Evolutionary conservation across 495 filamentous ascomycete species (phyloP).

Genomic region (Margaritispora aquatica): DNA sequence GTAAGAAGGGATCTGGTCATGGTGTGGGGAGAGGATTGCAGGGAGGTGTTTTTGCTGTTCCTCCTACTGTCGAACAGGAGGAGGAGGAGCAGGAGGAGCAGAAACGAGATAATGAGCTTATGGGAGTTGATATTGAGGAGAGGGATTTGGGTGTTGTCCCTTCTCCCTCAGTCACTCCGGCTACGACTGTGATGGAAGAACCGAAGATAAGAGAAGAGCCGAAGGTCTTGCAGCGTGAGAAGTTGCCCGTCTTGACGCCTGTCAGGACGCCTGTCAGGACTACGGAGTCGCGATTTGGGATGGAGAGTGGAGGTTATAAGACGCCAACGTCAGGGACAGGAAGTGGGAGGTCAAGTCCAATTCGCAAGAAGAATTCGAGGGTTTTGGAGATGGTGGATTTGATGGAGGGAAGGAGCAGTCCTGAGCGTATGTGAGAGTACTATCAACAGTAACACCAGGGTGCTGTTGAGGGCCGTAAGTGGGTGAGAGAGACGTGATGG

Average conservation of each 20-base stretch:
- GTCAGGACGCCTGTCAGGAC: too few species aligned
- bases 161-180: background rate
- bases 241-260: too few species aligned
- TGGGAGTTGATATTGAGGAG: background rate
- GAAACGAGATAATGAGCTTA: background rate
- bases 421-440: too few species aligned
- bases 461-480: too few species aligned
- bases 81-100: too few species aligned
- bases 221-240: background rate
- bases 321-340: too few species aligned
- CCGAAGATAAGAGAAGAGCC: background rate
- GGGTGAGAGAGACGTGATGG: too few species aligned
- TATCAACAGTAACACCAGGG: too few species aligned
- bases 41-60: background rate
- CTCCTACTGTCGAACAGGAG: too few species aligned
- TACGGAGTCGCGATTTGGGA: too few species aligned
- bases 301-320: too few species aligned
- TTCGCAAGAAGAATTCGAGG: background rate
- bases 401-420: background rate
- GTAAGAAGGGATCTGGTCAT: slow-evolving; percentile 17
- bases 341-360: background rate
- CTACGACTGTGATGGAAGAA: background rate
- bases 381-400: background rate
- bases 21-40: background rate
- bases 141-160: background rate